Percentiles rank a stretch among this genome's conserved stretches.
phyloP scores from a whole-genome alignment of 1,284 basidiomycete species.

The Dichomitus squalens region DNA sequence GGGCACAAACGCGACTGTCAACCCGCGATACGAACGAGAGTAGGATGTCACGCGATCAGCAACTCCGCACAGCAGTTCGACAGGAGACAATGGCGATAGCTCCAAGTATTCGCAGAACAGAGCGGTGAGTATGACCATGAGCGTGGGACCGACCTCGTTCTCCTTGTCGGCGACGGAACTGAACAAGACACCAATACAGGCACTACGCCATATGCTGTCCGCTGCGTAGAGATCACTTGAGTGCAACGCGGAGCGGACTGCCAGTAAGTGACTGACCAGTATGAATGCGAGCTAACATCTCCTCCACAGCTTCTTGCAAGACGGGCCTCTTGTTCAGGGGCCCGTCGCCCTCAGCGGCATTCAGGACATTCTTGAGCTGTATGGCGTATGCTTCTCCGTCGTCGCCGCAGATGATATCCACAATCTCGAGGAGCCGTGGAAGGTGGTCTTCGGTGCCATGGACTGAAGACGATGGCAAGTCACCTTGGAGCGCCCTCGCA shows the following conservation, averaged over 20 bases:
- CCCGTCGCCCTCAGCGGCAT: constrained; percentile 41
- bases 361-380: constrained; percentile 49
- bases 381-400: constrained; percentile 64
- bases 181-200: constrained; percentile 53
- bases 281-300: constrained; percentile 49
- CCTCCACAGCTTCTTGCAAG: constrained; percentile 57
- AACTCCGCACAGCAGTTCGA: constrained; percentile 53
- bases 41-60: constrained; percentile 46
- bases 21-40: constrained; percentile 42
- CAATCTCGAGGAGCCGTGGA: constrained; percentile 57
- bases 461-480: constrained; percentile 37
- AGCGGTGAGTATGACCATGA: constrained; percentile 65
- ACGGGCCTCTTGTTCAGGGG: constrained; percentile 40
- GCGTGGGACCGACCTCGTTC: constrained; percentile 52
- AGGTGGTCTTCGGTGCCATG: constrained; percentile 41
- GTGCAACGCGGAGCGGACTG: too few species aligned
- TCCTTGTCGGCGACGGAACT: constrained; percentile 48
- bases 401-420: constrained; percentile 48
- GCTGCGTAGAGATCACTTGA: constrained; percentile 37
- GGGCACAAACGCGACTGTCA: neutral
- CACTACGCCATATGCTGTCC: constrained; percentile 44
- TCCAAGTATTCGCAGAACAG: constrained; percentile 62
- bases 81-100: constrained; percentile 51
- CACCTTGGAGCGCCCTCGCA: constrained; percentile 43
- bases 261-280: constrained; percentile 41